These are phyloP conservation scores for Hygrophila difformis DNA, from an alignment of 257 asterid genomes.

Conservation along the genomic window DNA sequence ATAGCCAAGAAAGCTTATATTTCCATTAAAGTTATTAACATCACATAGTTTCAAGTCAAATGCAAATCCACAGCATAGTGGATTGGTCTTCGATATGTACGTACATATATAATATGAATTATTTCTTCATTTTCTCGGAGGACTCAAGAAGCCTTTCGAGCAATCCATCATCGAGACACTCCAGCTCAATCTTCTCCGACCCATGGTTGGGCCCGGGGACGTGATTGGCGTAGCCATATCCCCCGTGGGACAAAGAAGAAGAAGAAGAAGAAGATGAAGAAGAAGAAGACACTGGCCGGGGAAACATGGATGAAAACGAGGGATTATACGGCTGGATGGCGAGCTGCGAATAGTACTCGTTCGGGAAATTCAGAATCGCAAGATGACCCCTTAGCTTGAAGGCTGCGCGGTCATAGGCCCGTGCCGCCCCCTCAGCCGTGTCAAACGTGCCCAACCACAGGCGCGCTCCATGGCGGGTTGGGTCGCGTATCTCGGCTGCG, in stretches of 20 bases:
- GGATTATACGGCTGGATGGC: slow-evolving; percentile 24
- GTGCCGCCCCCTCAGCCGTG: not conserved
- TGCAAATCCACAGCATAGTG: no score
- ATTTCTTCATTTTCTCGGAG: slow-evolving; percentile 19
- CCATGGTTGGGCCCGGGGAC: not conserved
- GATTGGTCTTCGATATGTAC: no score
- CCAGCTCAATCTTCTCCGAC: slow-evolving; percentile 26
- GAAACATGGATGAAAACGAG: slow-evolving; percentile 11
- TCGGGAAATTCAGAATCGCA: not conserved
- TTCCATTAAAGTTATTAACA: no score
- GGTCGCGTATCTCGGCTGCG: slow-evolving; percentile 48
- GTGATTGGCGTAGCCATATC: no score
- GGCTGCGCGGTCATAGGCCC: not conserved
- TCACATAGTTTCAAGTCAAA: no score
- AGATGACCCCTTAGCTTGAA: not conserved
- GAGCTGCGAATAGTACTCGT: slow-evolving; percentile 28
- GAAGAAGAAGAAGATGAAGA: not conserved
- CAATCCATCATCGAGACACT: slow-evolving; percentile 27
- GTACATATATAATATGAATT: no score
- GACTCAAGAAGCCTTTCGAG: slow-evolving; percentile 33
- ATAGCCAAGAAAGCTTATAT: no score
- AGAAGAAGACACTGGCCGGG: not conserved
- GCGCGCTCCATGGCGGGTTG: slow-evolving; percentile 25
- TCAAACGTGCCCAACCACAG: slow-evolving; percentile 38
- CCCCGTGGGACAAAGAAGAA: not conserved